These are phyloP conservation scores for Pythium sp. DNA, from an alignment of 352 stramenopile genomes.

Conservation along the genomic window DNA sequence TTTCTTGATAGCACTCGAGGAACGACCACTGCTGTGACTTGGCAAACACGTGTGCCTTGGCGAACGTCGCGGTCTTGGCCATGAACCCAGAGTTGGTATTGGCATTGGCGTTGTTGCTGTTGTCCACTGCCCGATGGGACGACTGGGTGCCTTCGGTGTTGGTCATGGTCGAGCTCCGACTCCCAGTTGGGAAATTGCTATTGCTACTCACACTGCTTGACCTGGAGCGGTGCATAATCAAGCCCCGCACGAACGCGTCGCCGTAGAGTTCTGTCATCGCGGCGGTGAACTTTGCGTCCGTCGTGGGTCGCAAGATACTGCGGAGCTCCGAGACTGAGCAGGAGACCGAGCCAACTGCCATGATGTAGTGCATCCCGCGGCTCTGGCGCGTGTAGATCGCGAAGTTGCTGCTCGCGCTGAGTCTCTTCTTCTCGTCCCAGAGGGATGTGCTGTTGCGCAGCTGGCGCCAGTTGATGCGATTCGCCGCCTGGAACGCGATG, in stretches of 20 bases:
- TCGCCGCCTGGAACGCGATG: conserved; percentile 13
- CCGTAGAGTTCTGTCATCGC: conserved; percentile 21
- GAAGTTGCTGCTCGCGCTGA: conserved; percentile 13
- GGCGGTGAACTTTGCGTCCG: conserved; percentile 6
- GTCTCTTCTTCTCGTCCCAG: conserved; percentile 20
- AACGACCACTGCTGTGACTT: conserved; percentile 54
- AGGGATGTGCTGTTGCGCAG: conserved; percentile 19
- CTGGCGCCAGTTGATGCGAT: conserved; percentile 18
- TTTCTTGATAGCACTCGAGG: conserved; percentile 27
- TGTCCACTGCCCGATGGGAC: neutral
- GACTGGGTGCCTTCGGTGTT: neutral
- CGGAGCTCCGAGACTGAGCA: conserved; percentile 20
- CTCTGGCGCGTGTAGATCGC: conserved; percentile 20
- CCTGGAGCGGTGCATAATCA: conserved; percentile 13
- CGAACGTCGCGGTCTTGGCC: conserved; percentile 49
- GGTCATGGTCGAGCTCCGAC: neutral
- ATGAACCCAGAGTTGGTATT: conserved; percentile 18
- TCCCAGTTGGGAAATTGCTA: neutral
- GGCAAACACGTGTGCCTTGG: conserved; percentile 36
- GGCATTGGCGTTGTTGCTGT: too few relatives aligned
- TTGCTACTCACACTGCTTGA: neutral
- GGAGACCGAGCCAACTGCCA: conserved; percentile 16
- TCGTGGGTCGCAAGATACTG: conserved; percentile 15
- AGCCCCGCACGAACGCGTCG: conserved; percentile 19
- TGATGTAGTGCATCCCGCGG: conserved; percentile 23